Evolutionary conservation across 2,329 filamentous ascomycete species (phyloP), one percentile per base, ranked within the genome.

Genomic region (Claviceps spartinae): DNA sequence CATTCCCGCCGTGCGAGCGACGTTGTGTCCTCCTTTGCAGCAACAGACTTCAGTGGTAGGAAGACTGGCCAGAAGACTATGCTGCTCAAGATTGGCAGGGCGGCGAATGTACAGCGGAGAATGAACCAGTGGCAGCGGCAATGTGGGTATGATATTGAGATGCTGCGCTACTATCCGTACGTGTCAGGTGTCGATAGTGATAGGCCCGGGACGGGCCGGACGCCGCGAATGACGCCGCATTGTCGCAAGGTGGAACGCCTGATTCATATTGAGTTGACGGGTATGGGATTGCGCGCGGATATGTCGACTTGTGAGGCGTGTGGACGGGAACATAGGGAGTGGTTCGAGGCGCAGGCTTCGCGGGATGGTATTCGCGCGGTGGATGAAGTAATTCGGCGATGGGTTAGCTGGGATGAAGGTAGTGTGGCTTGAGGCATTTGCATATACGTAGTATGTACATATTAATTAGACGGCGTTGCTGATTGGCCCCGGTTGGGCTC

Each of bases 101-200:
- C 81, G 5, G 74, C 81, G 58, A 98, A 98, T 61, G 90, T 98
- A 3, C 88, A 95, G 63, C 79, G 90, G 5, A 81, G 93, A 14
- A 78, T 98, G 70, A 89, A 90, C 61, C 86, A 97, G 68, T 97
- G 93, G 93, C 83, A 83, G 50, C 81, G 86, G 26, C 93, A 98
- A 69, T 98, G 93, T 66, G 88, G 88, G 1, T 89, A 96, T 64
- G 82, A 88, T 56, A 75, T 96, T 30, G 88, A 88, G 24, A 77
- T 98, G 51, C 81, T 97, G 49, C 82, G 93, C 6, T 97, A 86
- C 69, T 98, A 98, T 62, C 93, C 93, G 0, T 90, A 97, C 65
- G 69, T 86, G 0, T 67, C 79, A 16, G 72, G 75, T 5, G 65
- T 59, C 1, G 56, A 55, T 37, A 13, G 54, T 40, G 52, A 59